phyloP scores from a whole-genome alignment of 2,329 filamentous ascomycete species.

The Beauveria bassiana region DNA sequence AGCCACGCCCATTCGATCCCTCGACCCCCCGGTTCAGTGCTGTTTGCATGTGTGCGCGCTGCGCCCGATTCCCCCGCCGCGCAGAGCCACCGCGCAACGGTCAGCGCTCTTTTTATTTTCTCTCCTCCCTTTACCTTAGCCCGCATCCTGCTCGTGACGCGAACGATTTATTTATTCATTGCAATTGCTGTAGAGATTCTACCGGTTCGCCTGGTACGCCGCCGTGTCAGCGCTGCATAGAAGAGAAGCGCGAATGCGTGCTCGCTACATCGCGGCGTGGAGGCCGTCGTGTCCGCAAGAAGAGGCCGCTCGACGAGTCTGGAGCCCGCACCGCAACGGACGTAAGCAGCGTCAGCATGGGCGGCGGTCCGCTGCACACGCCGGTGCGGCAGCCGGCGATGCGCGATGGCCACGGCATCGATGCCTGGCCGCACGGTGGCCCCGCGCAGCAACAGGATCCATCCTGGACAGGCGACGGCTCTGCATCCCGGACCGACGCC shows the following conservation, averaged over 20 bases:
- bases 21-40: neutral
- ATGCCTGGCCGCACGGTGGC: constrained; percentile 13
- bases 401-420: neutral
- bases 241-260: constrained; percentile 30
- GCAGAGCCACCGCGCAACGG: neutral
- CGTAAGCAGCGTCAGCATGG: neutral
- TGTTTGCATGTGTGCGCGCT: neutral
- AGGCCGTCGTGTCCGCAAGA: constrained; percentile 20
- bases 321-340: neutral
- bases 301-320: neutral
- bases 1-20: constrained; percentile 9
- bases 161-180: neutral
- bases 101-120: neutral
- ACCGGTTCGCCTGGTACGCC: constrained; percentile 27
- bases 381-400: neutral
- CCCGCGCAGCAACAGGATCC: neutral
- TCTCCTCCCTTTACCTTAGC: too few species aligned
- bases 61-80: neutral
- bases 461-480: constrained; percentile 8
- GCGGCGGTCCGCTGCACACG: neutral
- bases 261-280: constrained; percentile 33
- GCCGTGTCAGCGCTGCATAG: constrained; percentile 31
- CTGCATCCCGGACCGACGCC: constrained; percentile 7
- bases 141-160: neutral
- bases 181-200: constrained; percentile 19